Evolutionary conservation across 129 eudicot species (phyloP), one percentile per base, ranked within the genome.

Genomic region (Scalesia atractyloides): DNA sequence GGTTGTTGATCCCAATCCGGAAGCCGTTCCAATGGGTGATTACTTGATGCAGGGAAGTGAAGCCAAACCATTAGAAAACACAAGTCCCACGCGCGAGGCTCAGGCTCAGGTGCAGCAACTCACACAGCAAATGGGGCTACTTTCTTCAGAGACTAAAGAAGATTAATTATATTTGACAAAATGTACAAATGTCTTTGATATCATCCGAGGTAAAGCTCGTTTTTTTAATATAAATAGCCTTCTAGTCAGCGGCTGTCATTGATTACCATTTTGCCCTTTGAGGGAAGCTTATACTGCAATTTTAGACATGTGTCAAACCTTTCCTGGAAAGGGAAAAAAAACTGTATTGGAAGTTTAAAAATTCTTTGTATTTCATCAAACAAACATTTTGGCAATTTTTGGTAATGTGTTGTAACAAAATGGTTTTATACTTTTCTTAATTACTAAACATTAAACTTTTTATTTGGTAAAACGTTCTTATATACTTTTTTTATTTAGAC

Each of bases 41-140:
- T 34, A 72, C 49, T 19, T 72, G 46, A 72, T 72, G 17, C 58
- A 59, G 57, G 84, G 70, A 54, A 48, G 70, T 44, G 87, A 75
- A 22, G 81, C 80, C 54, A 70, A 48, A 36, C 60, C 49, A 39
- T n/a, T 68, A 56, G 54, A 69, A 15, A 15, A 37, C 24, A 81
- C 69, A 76, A 65, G 50, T 66, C 54, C 63, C 26, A 51, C 41
- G 4, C 9, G 41, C 4, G 9, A 5, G 43, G 66, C 49, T 18
- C 64, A 75, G 73, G 84, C 84, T 17, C 77, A 76, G 67, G 79
- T 84, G 58, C 47, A 76, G 71, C 76, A 86, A 76, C 80, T 86
- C 13, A 84, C 86, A 10, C 86, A 87, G 72, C 94, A 90, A 82
- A 83, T 90, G 91, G 97, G 84, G 7, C 87, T 83, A 56, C 91